Conservation (phyloP, 2,329 filamentous ascomycete species). For the Basipetospora sp. region DNA sequence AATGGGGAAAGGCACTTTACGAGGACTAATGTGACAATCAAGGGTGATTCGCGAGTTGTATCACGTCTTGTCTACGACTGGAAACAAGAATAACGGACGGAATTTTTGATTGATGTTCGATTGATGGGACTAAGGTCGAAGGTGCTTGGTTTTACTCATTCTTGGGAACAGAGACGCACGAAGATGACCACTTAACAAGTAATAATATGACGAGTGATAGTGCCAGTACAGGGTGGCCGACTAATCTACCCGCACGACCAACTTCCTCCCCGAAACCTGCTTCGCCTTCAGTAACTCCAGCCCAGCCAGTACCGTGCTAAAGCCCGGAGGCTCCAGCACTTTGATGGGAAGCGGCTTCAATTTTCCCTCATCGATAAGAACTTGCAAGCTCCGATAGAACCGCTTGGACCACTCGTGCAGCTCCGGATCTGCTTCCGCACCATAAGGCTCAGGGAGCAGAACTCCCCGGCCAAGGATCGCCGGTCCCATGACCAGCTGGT, state of each 20-base stretch:
- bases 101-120: no score
- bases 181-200: no score
- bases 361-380: constrained; percentile 7
- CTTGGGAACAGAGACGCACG: no score
- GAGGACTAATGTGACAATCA: background rate
- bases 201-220: background rate
- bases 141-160: no score
- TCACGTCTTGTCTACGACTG: background rate
- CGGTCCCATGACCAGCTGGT: constrained; percentile 16
- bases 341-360: constrained; percentile 9
- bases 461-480: constrained; percentile 14
- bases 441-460: constrained; percentile 12
- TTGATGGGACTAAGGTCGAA: no score
- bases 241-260: constrained; percentile 2
- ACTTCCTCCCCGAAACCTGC: constrained; percentile 4
- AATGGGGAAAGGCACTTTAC: background rate
- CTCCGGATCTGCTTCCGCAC: constrained; percentile 5
- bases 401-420: constrained; percentile 6
- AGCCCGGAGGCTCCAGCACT: constrained; percentile 4
- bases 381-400: constrained; percentile 7
- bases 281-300: constrained; percentile 2
- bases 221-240: background rate
- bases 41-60: background rate
- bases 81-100: constrained; percentile 1
- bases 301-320: constrained; percentile 1